Evolutionary conservation across 225 moss, liverwort and hornwort genomes (phyloP).

Genomic region (Bryum argenteum): DNA sequence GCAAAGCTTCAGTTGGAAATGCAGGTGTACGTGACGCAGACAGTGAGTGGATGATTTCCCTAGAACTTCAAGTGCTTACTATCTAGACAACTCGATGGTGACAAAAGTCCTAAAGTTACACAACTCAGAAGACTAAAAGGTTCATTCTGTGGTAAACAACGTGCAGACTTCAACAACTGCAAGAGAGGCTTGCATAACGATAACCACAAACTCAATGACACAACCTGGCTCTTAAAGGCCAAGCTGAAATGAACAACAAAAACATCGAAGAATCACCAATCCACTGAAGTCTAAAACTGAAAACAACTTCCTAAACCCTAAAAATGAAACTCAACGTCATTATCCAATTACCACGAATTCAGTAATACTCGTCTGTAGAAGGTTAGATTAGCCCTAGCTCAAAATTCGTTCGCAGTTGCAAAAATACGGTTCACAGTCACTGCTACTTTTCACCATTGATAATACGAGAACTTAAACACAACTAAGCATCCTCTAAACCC

Average conservation of each 20-base stretch:
- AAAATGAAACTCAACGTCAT: not conserved
- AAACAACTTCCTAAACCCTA: constrained; percentile 14
- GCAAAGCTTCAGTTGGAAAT: not conserved
- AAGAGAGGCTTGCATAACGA: not conserved
- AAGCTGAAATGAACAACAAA: constrained; percentile 1
- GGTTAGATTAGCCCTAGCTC: not conserved
- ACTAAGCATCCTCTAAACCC: constrained; percentile 20
- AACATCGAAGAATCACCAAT: constrained; percentile 1
- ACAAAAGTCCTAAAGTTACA: not conserved
- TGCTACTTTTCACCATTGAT: not conserved
- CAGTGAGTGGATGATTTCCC: not conserved
- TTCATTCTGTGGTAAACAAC: not conserved
- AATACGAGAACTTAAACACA: not conserved
- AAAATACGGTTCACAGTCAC: constrained; percentile 15
- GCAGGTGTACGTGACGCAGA: constrained; percentile 12
- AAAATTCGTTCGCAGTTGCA: not conserved
- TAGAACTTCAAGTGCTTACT: not conserved
- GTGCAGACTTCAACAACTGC: not conserved
- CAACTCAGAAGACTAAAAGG: not conserved
- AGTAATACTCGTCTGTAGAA: not conserved
- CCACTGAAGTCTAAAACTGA: not conserved
- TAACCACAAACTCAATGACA: not conserved
- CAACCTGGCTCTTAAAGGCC: not conserved
- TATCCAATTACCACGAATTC: not conserved
- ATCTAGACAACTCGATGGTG: not conserved